These are phyloP conservation scores for Fusarium sarcochroum DNA, from an alignment of 2,329 filamentous ascomycete genomes.

Conservation along the genomic window DNA sequence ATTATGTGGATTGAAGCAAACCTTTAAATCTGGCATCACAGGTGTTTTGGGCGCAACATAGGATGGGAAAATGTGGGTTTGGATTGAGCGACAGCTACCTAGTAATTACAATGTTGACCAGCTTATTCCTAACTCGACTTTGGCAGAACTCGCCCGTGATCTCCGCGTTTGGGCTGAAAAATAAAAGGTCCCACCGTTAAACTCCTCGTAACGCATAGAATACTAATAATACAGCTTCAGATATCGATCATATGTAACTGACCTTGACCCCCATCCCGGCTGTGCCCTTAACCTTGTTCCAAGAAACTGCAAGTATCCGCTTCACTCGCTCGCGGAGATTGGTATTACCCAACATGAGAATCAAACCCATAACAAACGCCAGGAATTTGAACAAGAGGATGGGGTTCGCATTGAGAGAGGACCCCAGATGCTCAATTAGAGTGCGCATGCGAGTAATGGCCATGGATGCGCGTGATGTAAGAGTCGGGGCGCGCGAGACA, in stretches of 20 bases:
- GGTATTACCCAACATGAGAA: slow-evolving; percentile 81
- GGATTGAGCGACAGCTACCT: slow-evolving; percentile 30
- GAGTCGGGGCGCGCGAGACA: slow-evolving; percentile 51
- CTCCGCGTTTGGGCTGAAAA: slow-evolving; percentile 33
- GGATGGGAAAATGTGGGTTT: slow-evolving; percentile 26
- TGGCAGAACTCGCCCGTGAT: slow-evolving; percentile 35
- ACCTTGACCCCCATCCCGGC: slow-evolving; percentile 98
- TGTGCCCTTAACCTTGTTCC: slow-evolving; percentile 86
- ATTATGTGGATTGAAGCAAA: slow-evolving; percentile 25
- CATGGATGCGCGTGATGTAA: slow-evolving; percentile 65
- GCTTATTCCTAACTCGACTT: slow-evolving; percentile 23
- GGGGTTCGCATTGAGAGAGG: slow-evolving; percentile 69
- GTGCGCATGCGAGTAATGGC: slow-evolving; percentile 67
- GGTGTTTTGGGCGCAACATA: slow-evolving; percentile 43
- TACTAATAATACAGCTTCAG: slow-evolving; percentile 45
- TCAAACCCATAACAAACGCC: slow-evolving; percentile 83
- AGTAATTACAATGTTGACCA: slow-evolving; percentile 29
- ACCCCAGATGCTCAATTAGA: slow-evolving; percentile 65
- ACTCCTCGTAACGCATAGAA: slow-evolving; percentile 51
- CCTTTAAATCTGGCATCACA: slow-evolving; percentile 39
- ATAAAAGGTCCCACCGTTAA: slow-evolving; percentile 35
- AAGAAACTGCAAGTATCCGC: slow-evolving; percentile 76
- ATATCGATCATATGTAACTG: slow-evolving; percentile 81
- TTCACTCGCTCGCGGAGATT: slow-evolving; percentile 82
- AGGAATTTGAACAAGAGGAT: slow-evolving; percentile 73